Evolutionary conservation across 805 yeast genomes (phyloP).

Genomic region (Ogataea nakhonphanomensis): DNA sequence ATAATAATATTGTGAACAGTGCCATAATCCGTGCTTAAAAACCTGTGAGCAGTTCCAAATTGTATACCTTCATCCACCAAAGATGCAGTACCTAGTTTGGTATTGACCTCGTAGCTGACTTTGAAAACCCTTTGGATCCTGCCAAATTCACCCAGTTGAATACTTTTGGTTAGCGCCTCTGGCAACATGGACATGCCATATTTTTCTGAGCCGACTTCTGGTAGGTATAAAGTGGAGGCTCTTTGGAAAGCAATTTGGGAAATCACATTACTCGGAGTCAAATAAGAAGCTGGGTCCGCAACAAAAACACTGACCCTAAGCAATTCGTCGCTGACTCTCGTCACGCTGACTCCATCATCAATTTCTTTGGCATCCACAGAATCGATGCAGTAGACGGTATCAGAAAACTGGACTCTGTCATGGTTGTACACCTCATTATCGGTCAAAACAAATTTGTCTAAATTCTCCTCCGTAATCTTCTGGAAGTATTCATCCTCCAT

Average conservation of each 20-base stretch:
- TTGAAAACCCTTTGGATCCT: conserved; percentile 42
- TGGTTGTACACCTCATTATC: conserved; percentile 10
- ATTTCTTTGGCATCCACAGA: conserved; percentile 77
- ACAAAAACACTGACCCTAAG: conserved; percentile 64
- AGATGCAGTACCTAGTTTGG: conserved; percentile 16
- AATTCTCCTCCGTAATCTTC: conserved; percentile 21
- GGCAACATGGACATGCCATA: conserved; percentile 66
- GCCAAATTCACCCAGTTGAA: conserved; percentile 46
- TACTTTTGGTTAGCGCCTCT: conserved; percentile 41
- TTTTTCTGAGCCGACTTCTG: conserved; percentile 40
- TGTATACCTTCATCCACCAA: conserved; percentile 29
- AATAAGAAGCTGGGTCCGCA: conserved; percentile 81
- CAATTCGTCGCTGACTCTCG: conserved; percentile 22
- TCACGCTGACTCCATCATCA: conserved; percentile 85
- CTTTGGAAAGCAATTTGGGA: conserved; percentile 57
- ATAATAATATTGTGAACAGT: conserved; percentile 53
- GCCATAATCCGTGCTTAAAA: conserved; percentile 58
- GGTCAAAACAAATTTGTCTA: conserved; percentile 18
- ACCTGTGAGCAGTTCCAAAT: conserved; percentile 42
- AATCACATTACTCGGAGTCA: conserved; percentile 38
- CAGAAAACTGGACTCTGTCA: conserved; percentile 39
- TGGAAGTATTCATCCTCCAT: conserved; percentile 42
- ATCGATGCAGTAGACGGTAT: conserved; percentile 79
- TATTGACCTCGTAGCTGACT: conserved; percentile 34
- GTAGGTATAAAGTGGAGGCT: conserved; percentile 69